Evolutionary conservation across 1,284 basidiomycete species (phyloP).

Genomic region (Malassezia caprae): DNA sequence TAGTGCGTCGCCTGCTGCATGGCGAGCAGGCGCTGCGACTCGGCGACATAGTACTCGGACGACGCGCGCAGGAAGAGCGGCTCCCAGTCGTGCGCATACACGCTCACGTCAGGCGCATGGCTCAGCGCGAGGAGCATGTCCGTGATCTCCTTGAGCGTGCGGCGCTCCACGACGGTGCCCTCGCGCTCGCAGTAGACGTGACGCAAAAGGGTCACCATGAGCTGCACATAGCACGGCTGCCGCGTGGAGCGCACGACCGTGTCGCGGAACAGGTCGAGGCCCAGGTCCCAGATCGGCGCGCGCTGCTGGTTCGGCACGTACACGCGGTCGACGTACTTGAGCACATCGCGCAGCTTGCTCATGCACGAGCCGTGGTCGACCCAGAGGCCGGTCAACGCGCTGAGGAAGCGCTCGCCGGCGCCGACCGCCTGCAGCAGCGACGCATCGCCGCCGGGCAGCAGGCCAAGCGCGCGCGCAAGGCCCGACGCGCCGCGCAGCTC

Average conservation of each 20-base stretch:
- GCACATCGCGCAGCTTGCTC: slow-evolving; percentile 75
- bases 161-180: slow-evolving; percentile 80
- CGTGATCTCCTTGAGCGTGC: slow-evolving; percentile 73
- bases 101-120: slow-evolving; percentile 51
- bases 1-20: slow-evolving; percentile 73
- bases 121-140: slow-evolving; percentile 70
- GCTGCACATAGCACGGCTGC: slow-evolving; percentile 67
- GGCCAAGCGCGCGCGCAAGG: slow-evolving; percentile 2
- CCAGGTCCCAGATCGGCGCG: slow-evolving; percentile 65
- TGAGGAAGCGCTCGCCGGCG: slow-evolving; percentile 74
- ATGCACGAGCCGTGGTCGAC: slow-evolving; percentile 86
- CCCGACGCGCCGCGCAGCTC: neutral
- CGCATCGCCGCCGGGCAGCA: slow-evolving; percentile 29
- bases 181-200: slow-evolving; percentile 86
- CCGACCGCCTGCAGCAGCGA: slow-evolving; percentile 41
- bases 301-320: slow-evolving; percentile 35
- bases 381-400: slow-evolving; percentile 76
- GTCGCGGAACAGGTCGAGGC: slow-evolving; percentile 71
- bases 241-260: slow-evolving; percentile 59
- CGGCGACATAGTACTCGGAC: slow-evolving; percentile 66
- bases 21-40: slow-evolving; percentile 64
- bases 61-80: slow-evolving; percentile 70
- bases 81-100: slow-evolving; percentile 80
- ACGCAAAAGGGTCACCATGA: slow-evolving; percentile 69
- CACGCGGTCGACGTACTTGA: slow-evolving; percentile 71